These are phyloP conservation scores for Cinnamomum micranthum DNA, from an alignment of 164 flowering plant genomes.

Conservation along the genomic window DNA sequence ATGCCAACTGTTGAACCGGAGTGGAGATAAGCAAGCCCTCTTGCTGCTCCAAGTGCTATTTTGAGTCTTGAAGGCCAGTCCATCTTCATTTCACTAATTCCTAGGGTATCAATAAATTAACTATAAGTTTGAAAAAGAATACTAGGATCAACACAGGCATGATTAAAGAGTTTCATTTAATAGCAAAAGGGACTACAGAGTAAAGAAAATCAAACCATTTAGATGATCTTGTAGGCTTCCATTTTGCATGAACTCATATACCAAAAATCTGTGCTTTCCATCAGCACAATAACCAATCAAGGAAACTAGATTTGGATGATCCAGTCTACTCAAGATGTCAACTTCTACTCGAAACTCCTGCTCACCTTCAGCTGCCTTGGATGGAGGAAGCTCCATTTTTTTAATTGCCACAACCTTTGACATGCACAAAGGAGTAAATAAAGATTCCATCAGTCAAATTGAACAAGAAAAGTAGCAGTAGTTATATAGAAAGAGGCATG, in stretches of 20 bases:
- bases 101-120: slow-evolving; percentile 23
- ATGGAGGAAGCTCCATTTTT: slow-evolving; percentile 92
- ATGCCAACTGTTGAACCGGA: slow-evolving; percentile 76
- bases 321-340: slow-evolving; percentile 91
- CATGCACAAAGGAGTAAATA: background rate
- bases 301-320: slow-evolving; percentile 88
- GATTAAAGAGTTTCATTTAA: background rate
- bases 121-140: background rate
- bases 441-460: background rate
- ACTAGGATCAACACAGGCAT: slow-evolving; percentile 4
- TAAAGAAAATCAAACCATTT: slow-evolving; percentile 47
- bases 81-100: slow-evolving; percentile 67
- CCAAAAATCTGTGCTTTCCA: slow-evolving; percentile 91
- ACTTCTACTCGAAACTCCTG: slow-evolving; percentile 95
- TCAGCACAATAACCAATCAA: slow-evolving; percentile 96
- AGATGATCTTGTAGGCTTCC: slow-evolving; percentile 95
- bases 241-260: slow-evolving; percentile 82
- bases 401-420: slow-evolving; percentile 87
- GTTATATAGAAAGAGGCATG: background rate
- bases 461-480: background rate
- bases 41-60: slow-evolving; percentile 90
- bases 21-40: slow-evolving; percentile 92
- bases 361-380: slow-evolving; percentile 91
- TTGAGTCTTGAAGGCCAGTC: slow-evolving; percentile 83
- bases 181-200: background rate